These are phyloP conservation scores for Debaryomyces hansenii DNA, from an alignment of 805 yeast species.

Conservation along the genomic window DNA sequence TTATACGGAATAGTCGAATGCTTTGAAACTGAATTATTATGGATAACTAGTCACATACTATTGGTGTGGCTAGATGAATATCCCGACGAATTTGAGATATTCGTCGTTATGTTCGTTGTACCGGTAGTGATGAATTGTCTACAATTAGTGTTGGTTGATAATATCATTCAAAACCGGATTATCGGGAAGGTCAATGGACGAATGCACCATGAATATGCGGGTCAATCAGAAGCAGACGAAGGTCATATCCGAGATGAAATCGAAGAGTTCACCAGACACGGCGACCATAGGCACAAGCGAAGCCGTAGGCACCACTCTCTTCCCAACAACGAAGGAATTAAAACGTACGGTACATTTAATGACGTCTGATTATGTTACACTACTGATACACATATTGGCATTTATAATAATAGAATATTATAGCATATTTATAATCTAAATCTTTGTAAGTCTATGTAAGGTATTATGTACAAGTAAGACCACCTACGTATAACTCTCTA, in stretches of 20 bases:
- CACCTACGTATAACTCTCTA: too few relatives aligned
- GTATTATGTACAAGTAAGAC: too few relatives aligned
- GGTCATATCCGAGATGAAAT: neutral
- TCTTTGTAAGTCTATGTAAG: too few relatives aligned
- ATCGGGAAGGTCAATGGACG: conserved; percentile 33
- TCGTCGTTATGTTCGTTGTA: conserved; percentile 80
- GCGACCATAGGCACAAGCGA: neutral
- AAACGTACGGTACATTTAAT: conserved; percentile 4
- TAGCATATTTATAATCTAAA: too few relatives aligned
- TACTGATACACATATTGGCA: too few relatives aligned
- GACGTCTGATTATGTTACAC: neutral
- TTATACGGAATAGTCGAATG: conserved; percentile 63
- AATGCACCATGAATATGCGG: conserved; percentile 13
- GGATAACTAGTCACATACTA: conserved; percentile 66
- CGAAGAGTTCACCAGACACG: neutral
- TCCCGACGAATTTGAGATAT: conserved; percentile 76
- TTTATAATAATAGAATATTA: too few relatives aligned
- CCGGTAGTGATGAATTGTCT: conserved; percentile 73
- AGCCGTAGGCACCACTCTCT: neutral
- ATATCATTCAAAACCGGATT: conserved; percentile 60
- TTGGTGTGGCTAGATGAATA: conserved; percentile 81
- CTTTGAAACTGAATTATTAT: conserved; percentile 52
- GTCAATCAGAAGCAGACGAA: conserved; percentile 2
- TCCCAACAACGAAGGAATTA: neutral
- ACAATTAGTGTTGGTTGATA: conserved; percentile 72